Evolutionary conservation across 2,329 filamentous ascomycete species (phyloP), one percentile per base, ranked within the genome.

Genomic region (Penicillium sp.): DNA sequence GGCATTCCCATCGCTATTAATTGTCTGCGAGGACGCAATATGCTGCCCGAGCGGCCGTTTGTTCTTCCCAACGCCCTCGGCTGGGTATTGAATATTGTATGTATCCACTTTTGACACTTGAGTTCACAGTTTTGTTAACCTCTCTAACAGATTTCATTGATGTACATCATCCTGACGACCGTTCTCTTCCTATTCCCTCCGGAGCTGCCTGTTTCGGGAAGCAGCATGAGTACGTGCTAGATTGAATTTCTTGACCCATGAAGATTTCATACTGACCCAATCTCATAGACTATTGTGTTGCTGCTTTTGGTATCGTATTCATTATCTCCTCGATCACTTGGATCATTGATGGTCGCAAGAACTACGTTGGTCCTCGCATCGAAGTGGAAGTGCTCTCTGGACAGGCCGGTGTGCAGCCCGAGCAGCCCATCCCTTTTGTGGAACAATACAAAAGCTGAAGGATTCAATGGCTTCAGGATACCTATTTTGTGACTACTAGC

Each of bases 131-230:
- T 14, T 26, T 17, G 33, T 42, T 53, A 15, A 54, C 29, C 4
- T 1, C 11, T 25, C 9, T 42, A 9, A 78, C 18, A 83, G 84
- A 48, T 66, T 28, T 58, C 63, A 4, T 72, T 89, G 32, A 68
- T 69, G 0, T 89, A 84, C 64, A 78, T 83, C 1, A 66, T 79
- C 9, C 60, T 88, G n/a, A 88, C 84, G 0, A 87, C 83, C 0
- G 79, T 87, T 1, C 72, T 89, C 1, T 88, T 88, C 64, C 73
- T 87, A 14, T 87, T 88, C 64, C 85, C 85, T 3, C 84, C 85
- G 0, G 74, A 74, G 6, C 57, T 81, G 3, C 83, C 82, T 0
- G 81, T 83, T 2, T 80, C 79, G 0, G 72, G 75, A 0, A 78
- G 68, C 51, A 87, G 78, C 65, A 88, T 88, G 84, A 89, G 77